Base-by-base conservation (phyloP, 108 stramenopile genomes). In the Nannochloropsis gaditana region DNA sequence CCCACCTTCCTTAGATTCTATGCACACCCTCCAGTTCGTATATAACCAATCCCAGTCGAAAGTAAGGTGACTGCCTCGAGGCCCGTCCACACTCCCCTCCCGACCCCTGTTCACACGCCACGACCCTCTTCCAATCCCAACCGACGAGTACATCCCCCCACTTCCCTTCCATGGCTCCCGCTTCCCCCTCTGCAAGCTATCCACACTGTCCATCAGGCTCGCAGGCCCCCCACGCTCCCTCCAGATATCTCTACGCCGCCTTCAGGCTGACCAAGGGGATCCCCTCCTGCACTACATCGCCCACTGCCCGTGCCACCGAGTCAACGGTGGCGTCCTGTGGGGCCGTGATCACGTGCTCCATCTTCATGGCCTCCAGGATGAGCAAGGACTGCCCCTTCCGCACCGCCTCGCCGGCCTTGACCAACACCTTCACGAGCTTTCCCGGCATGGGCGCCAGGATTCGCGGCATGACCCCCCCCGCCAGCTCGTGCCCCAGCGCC, bases 341-440 rank as follows among this genome's bases (percentile, higher is more conserved):
- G 17, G 95, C 92, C 10, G 81, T 80, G 21, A 96, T 85, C 19
- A 89, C 44, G 86, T 95, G 94, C 80, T 96, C 94, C 96, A 96
- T 96, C 90, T 96, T 96, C 96, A 96, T 96, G 44, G 96, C 95
- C 87, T 96, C 96, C 90, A 95, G 88, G 41, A 95, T 93, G 43
- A 95, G 31, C 10, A 96, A 80, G 9, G 92, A 84, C 80, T 95
- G 93, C 43, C 93, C 95, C 86, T 83, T 44, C 43, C 87, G 73
- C 6, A 95, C 94, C 15, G 42, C 79, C 80, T 94, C 92, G 2
- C 96, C 96, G 5, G 86, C 92, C 21, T 81, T 59, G 44, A 83
- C 85, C n/a, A 89, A 43, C 21, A 96, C 91, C 41, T 89, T 89
- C 31, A 91, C 85, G 42, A 96, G 89, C 85, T 94, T 94, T 5